Evolutionary conservation across 2,329 filamentous ascomycete species (phyloP).

Genomic region (Penicillium occitanis): DNA sequence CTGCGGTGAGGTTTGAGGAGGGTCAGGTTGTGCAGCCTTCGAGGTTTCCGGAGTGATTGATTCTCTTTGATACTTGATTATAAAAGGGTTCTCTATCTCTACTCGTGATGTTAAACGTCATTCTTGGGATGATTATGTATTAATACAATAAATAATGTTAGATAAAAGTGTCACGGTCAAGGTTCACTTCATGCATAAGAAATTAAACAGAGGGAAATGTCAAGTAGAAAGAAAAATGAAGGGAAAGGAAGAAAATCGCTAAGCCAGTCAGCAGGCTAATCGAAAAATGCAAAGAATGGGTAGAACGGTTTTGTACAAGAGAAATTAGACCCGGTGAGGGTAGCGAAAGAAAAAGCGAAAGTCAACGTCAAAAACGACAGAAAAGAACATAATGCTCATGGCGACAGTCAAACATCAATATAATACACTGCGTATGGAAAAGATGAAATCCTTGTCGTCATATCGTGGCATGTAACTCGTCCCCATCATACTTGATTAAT

Average conservation of each 20-base stretch:
- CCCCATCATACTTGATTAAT: slow-evolving; percentile 43
- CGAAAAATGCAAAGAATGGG: neutral
- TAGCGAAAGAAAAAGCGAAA: slow-evolving; percentile 16
- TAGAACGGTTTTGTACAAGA: slow-evolving; percentile 7
- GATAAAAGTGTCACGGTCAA: neutral
- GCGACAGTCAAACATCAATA: slow-evolving; percentile 3
- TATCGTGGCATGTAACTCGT: slow-evolving; percentile 7
- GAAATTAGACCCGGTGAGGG: slow-evolving; percentile 18
- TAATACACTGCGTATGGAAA: slow-evolving; percentile 17
- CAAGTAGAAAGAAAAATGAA: neutral
- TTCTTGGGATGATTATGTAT: slow-evolving; percentile 18
- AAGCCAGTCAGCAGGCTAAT: neutral
- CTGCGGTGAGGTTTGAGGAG: slow-evolving; percentile 52
- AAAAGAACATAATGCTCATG: slow-evolving; percentile 9
- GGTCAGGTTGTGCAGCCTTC: slow-evolving; percentile 47
- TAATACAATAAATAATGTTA: slow-evolving; percentile 19
- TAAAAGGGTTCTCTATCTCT: neutral
- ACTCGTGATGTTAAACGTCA: neutral
- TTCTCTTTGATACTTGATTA: neutral
- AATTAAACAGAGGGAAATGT: neutral
- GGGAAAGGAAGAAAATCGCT: neutral
- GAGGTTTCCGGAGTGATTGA: slow-evolving; percentile 35
- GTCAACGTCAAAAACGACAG: slow-evolving; percentile 10
- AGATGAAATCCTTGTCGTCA: slow-evolving; percentile 6
- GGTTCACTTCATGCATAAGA: neutral